Evolutionary conservation across 192 early-diverging fungal genomes (phyloP).

Genomic region (Gonapodya sp.): DNA sequence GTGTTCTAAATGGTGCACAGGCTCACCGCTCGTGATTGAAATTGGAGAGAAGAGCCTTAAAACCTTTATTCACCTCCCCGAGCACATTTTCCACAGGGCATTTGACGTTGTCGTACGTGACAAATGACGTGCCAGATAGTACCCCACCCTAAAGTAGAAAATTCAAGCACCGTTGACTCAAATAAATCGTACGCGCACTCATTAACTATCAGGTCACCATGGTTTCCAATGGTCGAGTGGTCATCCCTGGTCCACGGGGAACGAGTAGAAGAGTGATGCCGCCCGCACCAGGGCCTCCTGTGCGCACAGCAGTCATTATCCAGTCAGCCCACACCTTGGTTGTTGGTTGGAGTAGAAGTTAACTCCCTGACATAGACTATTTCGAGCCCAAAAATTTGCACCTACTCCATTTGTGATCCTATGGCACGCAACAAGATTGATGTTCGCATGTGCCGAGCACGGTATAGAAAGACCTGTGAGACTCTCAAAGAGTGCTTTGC

Average conservation of each 20-base stretch:
- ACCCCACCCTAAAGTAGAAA: conserved; percentile 18
- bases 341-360: too few species aligned
- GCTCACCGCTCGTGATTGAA: conserved; percentile 63
- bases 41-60: conserved; percentile 53
- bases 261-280: conserved; percentile 68
- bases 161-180: too few species aligned
- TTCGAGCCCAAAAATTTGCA: too few species aligned
- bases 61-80: conserved; percentile 76
- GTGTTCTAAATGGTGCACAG: too few species aligned
- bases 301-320: conserved; percentile 70
- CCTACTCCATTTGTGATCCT: not conserved
- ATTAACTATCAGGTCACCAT: conserved; percentile 38
- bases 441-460: too few species aligned
- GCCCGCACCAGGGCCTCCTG: conserved; percentile 65
- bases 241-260: conserved; percentile 54
- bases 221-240: conserved; percentile 67
- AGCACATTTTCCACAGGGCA: conserved; percentile 78
- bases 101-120: conserved; percentile 67
- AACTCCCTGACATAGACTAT: too few species aligned
- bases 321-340: conserved; percentile 67
- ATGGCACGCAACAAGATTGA: too few species aligned
- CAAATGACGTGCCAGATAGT: conserved; percentile 20
- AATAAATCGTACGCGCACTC: too few species aligned
- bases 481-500: too few species aligned
- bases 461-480: too few species aligned